Percentiles rank a stretch among this genome's conserved stretches.
Conservation (phyloP, 1,284 basidiomycete genomes). For the Leccinum colubrinum region DNA sequence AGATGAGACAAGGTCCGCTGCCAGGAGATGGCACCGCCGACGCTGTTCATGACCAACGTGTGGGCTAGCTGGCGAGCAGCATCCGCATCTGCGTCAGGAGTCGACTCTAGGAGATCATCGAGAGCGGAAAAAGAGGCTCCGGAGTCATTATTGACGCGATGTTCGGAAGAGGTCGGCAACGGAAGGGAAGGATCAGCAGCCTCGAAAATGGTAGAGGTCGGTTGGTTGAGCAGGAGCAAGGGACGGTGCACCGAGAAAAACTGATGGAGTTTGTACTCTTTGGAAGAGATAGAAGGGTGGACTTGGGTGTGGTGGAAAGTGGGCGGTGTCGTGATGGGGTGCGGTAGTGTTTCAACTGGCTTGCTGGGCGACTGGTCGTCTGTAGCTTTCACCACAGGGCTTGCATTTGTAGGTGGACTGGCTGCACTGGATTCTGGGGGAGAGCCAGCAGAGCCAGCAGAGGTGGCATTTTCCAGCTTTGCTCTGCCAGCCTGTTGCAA, state of each 20-base stretch:
- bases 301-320: conserved; percentile 18
- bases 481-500: conserved; percentile 36
- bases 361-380: conserved; percentile 27
- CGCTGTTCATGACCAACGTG: conserved; percentile 61
- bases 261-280: conserved; percentile 72
- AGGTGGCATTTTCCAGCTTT: conserved; percentile 29
- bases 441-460: conserved; percentile 10
- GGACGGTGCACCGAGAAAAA: conserved; percentile 79
- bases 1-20: conserved; percentile 58
- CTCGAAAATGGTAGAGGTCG: conserved; percentile 54
- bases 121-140: conserved; percentile 22
- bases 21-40: conserved; percentile 62
- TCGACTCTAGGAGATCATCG: conserved; percentile 52
- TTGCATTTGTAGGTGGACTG: conserved; percentile 16
- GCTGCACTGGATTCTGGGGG: conserved; percentile 19
- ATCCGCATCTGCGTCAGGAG: conserved; percentile 70
- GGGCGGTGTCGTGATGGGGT: conserved; percentile 3
- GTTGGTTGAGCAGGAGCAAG: conserved; percentile 61
- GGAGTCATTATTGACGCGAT: conserved; percentile 10
- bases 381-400: conserved; percentile 18
- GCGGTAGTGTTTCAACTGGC: conserved; percentile 20
- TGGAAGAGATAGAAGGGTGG: conserved; percentile 57
- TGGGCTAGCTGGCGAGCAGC: conserved; percentile 71
- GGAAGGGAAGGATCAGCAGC: conserved; percentile 37
- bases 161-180: conserved; percentile 24